Base-by-base conservation (phyloP, 148 eudicot genomes). In the Silene conica region DNA sequence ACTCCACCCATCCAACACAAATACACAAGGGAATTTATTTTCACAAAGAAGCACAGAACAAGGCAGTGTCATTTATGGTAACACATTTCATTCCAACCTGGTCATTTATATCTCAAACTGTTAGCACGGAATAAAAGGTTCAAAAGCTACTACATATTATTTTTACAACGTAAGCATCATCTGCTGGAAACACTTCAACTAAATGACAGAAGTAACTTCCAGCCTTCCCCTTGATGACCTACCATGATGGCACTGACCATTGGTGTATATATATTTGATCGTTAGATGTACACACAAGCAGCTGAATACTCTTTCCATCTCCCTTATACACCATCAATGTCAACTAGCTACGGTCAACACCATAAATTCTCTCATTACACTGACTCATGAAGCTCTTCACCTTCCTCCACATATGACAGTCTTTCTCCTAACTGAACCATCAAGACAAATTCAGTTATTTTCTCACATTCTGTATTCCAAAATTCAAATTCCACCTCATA, bases 131-230 rank as follows among this genome's bases (percentile, higher is more conserved):
- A 62, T 22, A 23, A 7, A 48, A 57, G 18, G 14, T 48, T 28
- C 21, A 63, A 18, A 11, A 56, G 57, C 18, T 25, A 26, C 59
- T 18, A n/a, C 34, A 38, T 45, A 31, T 31, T 31, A 31, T 31
- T 31, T 45, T 45, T 18, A 46, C 52, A 68, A 67, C 45, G 15
- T 20, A 75, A 19, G 12, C 56, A 23, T 15, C 10, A 8, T 19
- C 15, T 2, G 59, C 65, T 41, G 7, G 46, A 75, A 68, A 14
- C 55, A n/a, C 19, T 55, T 50, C 70, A 54, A 12, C 78, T 31
- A 63, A 56, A 14, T 75, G 72, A 75, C 52, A 67, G 38, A 15
- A 19, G n/a, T 22, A 55, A 75, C 22, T 38, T 55, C n/a, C 25
- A 58, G 20, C 57, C 67, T 48, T 45, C 57, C 67, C 65, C 63